phyloP scores from a whole-genome alignment of 2,329 filamentous ascomycete species.

The Neofusicoccum cordaticola region DNA sequence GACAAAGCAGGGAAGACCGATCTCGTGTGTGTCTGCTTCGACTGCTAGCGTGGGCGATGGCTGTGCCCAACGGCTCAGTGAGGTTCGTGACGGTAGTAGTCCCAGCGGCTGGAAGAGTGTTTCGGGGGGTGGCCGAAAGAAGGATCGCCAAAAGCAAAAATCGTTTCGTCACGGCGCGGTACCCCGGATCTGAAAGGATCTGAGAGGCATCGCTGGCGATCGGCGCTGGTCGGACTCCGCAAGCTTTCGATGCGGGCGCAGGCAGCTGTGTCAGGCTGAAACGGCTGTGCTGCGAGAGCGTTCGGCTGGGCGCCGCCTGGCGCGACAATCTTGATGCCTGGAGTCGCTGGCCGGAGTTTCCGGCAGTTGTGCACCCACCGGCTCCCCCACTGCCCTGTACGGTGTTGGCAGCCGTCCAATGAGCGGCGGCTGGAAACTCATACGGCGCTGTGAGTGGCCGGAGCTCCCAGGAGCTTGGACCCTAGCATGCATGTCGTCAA shows the following conservation, averaged over 20 bases:
- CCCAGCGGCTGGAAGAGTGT: neutral
- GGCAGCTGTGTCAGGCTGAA: neutral
- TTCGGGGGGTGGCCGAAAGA: neutral
- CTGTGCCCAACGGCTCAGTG: too few species aligned
- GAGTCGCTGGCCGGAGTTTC: neutral
- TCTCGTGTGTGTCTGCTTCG: too few species aligned
- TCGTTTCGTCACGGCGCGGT: neutral
- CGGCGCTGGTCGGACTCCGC: neutral
- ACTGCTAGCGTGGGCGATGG: too few species aligned
- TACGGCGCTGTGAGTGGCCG: slow-evolving; percentile 1
- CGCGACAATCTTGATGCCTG: neutral
- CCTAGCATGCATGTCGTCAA: slow-evolving; percentile 9
- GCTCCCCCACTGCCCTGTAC: neutral
- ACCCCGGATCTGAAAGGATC: neutral
- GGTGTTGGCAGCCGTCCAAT: neutral
- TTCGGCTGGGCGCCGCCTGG: neutral
- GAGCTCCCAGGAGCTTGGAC: neutral
- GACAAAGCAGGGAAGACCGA: too few species aligned
- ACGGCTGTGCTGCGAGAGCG: neutral
- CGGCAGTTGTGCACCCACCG: neutral
- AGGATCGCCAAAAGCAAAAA: neutral
- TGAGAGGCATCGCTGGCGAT: neutral
- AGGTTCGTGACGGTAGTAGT: too few species aligned
- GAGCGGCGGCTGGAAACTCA: neutral
- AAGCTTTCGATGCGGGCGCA: neutral